Evolutionary conservation across 139 green algal species (phyloP).

Genomic region (Dunaliella primolecta): DNA sequence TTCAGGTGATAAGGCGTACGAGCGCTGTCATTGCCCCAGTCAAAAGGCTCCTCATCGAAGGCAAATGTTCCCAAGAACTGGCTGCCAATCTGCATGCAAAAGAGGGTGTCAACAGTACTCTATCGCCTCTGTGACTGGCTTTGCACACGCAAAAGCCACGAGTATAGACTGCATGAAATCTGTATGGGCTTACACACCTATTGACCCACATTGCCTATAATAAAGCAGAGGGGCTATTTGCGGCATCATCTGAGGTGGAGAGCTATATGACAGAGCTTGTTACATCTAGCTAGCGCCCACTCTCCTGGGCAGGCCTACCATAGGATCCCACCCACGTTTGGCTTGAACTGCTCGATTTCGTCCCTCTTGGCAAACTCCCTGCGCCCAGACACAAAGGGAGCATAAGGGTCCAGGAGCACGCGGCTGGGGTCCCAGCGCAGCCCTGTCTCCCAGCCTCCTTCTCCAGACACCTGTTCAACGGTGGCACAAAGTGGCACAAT

Average conservation of each 20-base stretch:
- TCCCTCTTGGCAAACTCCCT: conserved; percentile 71
- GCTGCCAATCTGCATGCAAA: conserved; percentile 59
- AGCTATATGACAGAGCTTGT: neutral
- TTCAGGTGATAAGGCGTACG: conserved; percentile 35
- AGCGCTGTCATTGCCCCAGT: conserved; percentile 74
- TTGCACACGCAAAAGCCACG: no score
- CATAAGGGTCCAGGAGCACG: conserved; percentile 85
- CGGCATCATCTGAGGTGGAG: neutral
- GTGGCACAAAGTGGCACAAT: neutral
- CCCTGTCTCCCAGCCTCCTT: conserved; percentile 76
- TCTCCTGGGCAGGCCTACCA: neutral
- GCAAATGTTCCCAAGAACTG: conserved; percentile 81
- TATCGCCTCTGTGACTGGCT: no score
- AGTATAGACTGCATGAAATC: no score
- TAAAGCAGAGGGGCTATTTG: neutral
- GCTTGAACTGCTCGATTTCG: conserved; percentile 71
- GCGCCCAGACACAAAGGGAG: conserved; percentile 68
- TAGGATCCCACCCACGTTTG: conserved; percentile 40
- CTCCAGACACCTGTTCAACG: conserved; percentile 52
- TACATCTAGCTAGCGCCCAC: neutral
- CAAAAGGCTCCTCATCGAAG: conserved; percentile 69
- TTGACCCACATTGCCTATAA: no score
- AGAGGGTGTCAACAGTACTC: no score
- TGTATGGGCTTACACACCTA: no score
- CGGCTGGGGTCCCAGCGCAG: conserved; percentile 65